Conservation (phyloP, 1,284 basidiomycete genomes). For the Inonotus hispidus region DNA sequence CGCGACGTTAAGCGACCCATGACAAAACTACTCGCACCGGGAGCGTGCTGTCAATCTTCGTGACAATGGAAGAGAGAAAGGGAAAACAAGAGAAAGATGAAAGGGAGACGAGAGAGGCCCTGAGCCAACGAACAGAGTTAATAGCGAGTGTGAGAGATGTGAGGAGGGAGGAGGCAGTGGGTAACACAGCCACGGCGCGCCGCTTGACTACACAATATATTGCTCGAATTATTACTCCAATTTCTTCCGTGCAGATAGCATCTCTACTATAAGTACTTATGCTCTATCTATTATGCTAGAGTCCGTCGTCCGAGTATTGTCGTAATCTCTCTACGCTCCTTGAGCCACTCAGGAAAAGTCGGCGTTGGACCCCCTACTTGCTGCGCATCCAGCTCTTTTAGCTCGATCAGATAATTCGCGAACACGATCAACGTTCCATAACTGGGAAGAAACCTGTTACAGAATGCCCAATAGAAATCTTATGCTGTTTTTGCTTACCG, state of each 20-base stretch:
- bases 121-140: neutral
- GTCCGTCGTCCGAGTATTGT: slow-evolving; percentile 70
- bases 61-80: neutral
- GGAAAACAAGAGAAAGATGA: neutral
- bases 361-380: slow-evolving; percentile 32
- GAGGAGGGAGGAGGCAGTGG: slow-evolving; percentile 4
- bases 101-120: neutral
- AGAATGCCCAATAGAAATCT: neutral
- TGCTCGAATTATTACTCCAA: neutral
- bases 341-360: slow-evolving; percentile 77
- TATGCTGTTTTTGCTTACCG: neutral
- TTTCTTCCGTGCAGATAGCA: neutral
- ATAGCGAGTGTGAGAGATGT: neutral
- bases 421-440: slow-evolving; percentile 94
- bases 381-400: slow-evolving; percentile 38
- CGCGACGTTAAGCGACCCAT: slow-evolving; percentile 15
- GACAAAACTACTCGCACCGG: neutral
- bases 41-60: neutral
- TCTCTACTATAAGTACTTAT: neutral
- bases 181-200: neutral
- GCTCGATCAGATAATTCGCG: slow-evolving; percentile 92
- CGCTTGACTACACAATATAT: neutral
- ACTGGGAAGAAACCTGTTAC: slow-evolving; percentile 44
- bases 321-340: slow-evolving; percentile 78
- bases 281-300: slow-evolving; percentile 35